A percentile compares a stretch with the other conserved stretches of the same genome.
Conservation (phyloP, 2,329 filamentous ascomycete genomes). For the Parastagonospora nodorum region DNA sequence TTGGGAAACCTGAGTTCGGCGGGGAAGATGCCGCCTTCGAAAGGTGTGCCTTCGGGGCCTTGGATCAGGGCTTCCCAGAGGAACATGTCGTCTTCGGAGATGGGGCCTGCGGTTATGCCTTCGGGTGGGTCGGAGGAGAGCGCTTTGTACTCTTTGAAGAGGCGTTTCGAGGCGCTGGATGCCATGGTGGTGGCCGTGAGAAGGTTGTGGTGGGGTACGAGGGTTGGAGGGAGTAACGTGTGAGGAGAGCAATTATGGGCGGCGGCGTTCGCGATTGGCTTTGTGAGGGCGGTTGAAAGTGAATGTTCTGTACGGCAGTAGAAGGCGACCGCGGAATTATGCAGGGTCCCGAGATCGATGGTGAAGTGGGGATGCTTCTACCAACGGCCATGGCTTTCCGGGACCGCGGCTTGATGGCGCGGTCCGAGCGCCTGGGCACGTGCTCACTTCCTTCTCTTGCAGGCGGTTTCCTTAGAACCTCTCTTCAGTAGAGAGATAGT, state of each 20-base stretch:
- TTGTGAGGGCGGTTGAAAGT: too few species aligned
- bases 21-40: slow-evolving; percentile 93
- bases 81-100: slow-evolving; percentile 93
- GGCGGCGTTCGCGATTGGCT: neutral
- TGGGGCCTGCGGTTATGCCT: slow-evolving; percentile 91
- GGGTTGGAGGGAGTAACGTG: neutral
- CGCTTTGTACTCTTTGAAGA: slow-evolving; percentile 94
- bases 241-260: neutral
- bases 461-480: too few species aligned
- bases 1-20: slow-evolving; percentile 81
- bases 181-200: slow-evolving; percentile 45
- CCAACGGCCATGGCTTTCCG: too few species aligned
- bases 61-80: slow-evolving; percentile 96
- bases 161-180: slow-evolving; percentile 69
- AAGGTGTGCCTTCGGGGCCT: slow-evolving; percentile 93
- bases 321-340: too few species aligned
- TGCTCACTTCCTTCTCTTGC: too few species aligned
- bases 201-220: neutral
- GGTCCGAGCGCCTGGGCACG: too few species aligned
- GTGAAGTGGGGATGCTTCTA: too few species aligned
- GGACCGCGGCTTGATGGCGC: too few species aligned
- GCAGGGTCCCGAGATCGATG: too few species aligned
- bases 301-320: too few species aligned
- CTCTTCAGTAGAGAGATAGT: too few species aligned
- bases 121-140: slow-evolving; percentile 96